Percentiles rank a stretch among this genome's conserved stretches.
phyloP scores from a whole-genome alignment of 2,329 filamentous ascomycete genomes.

The Pyrenophora graminea region DNA sequence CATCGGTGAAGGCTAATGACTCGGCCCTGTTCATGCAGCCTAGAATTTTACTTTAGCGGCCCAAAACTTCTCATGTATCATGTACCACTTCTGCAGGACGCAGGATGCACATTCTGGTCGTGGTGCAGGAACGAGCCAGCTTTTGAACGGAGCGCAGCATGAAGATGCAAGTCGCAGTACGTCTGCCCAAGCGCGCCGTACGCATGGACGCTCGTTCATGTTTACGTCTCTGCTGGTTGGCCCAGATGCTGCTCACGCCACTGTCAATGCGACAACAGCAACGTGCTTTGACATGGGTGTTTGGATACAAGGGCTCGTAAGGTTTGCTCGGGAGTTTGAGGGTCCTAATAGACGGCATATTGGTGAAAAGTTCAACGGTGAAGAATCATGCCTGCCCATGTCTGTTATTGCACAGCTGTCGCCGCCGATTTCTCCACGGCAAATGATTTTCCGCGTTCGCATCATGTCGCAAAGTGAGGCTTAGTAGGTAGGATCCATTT shows the following conservation, averaged over 20 bases:
- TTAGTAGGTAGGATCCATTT: too few relatives aligned
- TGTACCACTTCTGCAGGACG: constrained; percentile 14
- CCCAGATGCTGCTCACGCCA: constrained; percentile 3
- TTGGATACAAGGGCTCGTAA: constrained; percentile 2
- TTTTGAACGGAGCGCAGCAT: constrained; percentile 12
- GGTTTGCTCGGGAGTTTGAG: neutral
- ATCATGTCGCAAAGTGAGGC: constrained; percentile 1
- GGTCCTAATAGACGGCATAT: constrained; percentile 8
- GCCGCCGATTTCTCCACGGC: too few relatives aligned
- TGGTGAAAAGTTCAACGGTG: constrained; percentile 1
- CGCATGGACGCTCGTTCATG: constrained; percentile 2
- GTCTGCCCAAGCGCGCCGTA: constrained; percentile 1
- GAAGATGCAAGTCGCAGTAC: constrained; percentile 6
- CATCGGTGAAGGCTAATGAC: constrained; percentile 8
- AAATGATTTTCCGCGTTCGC: constrained; percentile 3
- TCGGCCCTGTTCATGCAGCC: constrained; percentile 9
- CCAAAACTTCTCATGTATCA: constrained; percentile 7
- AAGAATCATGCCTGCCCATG: too few relatives aligned
- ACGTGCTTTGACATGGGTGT: constrained; percentile 8
- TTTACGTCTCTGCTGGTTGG: neutral
- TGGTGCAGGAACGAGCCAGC: constrained; percentile 21
- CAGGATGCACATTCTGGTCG: constrained; percentile 3
- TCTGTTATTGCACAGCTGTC: too few relatives aligned
- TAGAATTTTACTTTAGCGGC: constrained; percentile 7
- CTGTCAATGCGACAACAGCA: constrained; percentile 15